Conservation (phyloP, 225 moss, liverwort and hornwort species). For the Anthoceros angustus region DNA sequence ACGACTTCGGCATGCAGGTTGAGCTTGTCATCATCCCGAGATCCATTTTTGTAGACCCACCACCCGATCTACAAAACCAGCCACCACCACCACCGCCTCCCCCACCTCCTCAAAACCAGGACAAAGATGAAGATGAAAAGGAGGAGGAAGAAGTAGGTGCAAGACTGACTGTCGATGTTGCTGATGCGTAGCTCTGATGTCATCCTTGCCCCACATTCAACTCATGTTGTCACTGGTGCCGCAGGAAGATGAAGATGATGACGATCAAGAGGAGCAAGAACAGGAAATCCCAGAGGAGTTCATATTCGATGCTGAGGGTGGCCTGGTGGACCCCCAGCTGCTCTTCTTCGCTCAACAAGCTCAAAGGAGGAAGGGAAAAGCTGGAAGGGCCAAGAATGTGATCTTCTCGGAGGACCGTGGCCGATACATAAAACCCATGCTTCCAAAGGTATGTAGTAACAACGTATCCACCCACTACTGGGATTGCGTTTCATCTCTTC, state of each 20-base stretch:
- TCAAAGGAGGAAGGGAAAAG: constrained; percentile 63
- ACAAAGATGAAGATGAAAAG: constrained; percentile 50
- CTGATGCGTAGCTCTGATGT: not conserved
- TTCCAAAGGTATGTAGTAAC: constrained; percentile 46
- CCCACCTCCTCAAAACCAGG: constrained; percentile 60
- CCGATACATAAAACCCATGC: constrained; percentile 94
- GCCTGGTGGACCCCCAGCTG: constrained; percentile 71
- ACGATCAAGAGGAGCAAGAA: constrained; percentile 71
- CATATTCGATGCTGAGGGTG: constrained; percentile 89
- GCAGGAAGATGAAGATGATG: constrained; percentile 50
- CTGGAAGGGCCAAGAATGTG: constrained; percentile 93
- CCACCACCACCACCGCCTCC: constrained; percentile 70
- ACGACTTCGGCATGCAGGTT: constrained; percentile 16
- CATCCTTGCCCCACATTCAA: not conserved
- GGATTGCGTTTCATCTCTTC: not conserved
- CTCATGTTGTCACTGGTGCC: no score
- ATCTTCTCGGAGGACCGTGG: constrained; percentile 94
- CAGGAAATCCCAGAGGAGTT: constrained; percentile 89
- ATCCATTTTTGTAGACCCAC: constrained; percentile 55
- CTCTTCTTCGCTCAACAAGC: constrained; percentile 97
- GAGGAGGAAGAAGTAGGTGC: constrained; percentile 37
- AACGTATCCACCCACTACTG: not conserved
- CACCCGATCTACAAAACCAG: constrained; percentile 72
- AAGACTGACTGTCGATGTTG: no score
- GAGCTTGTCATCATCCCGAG: constrained; percentile 89